phyloP scores from a whole-genome alignment of 2,329 filamentous ascomycete genomes.

The Lojkania enalia region DNA sequence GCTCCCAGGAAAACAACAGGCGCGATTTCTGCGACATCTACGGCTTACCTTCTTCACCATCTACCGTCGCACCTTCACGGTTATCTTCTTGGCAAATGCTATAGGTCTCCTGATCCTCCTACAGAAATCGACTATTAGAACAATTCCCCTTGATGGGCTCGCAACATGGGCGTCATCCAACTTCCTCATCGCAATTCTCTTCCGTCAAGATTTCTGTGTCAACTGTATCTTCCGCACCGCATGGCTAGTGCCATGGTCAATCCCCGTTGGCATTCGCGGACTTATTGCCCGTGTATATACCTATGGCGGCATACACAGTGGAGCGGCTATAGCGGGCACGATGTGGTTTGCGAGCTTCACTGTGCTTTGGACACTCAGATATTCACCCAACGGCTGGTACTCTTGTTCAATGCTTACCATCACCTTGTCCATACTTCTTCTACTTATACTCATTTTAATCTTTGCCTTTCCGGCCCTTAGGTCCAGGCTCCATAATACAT shows the following conservation, averaged over 20 bases:
- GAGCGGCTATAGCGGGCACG: constrained; percentile 35
- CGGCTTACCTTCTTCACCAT: constrained; percentile 25
- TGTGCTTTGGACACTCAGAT: constrained; percentile 32
- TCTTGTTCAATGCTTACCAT: constrained; percentile 21
- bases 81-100: constrained; percentile 47
- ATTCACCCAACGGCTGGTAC: constrained; percentile 13
- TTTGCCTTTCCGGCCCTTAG: constrained; percentile 31
- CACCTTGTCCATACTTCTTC: constrained; percentile 22
- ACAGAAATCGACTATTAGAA: constrained; percentile 1
- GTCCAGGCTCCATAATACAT: constrained; percentile 31
- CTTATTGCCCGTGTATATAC: constrained; percentile 34
- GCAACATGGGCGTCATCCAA: constrained; percentile 41
- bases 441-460: constrained; percentile 29
- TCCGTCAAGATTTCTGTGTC: constrained; percentile 39
- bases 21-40: constrained; percentile 20
- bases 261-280: constrained; percentile 28
- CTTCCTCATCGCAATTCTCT: constrained; percentile 29
- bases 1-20: constrained; percentile 16
- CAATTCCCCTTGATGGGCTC: constrained; percentile 16
- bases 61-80: constrained; percentile 49
- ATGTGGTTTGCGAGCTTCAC: constrained; percentile 51
- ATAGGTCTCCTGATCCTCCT: constrained; percentile 25
- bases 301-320: constrained; percentile 42
- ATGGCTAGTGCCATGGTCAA: constrained; percentile 34
- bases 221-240: constrained; percentile 35